phyloP scores from a whole-genome alignment of 106 monocot species.

The Dendrobium officinale region DNA sequence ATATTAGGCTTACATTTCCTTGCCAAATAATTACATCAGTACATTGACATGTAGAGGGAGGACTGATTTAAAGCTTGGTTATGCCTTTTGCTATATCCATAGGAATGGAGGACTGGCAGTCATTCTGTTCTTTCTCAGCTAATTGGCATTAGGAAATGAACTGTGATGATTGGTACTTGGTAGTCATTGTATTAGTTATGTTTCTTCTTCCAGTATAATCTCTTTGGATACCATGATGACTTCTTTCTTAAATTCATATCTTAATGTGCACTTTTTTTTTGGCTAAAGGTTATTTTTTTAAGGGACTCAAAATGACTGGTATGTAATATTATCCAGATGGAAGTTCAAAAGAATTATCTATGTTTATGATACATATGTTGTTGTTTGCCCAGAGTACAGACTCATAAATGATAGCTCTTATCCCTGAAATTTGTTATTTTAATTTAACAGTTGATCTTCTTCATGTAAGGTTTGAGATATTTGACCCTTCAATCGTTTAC shows the following conservation, averaged over 20 bases:
- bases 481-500: conserved; percentile 82
- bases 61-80: background rate
- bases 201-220: background rate
- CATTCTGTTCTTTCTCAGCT: background rate
- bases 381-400: background rate
- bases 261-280: background rate
- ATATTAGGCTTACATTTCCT: background rate
- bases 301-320: background rate
- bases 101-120: background rate
- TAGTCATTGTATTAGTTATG: background rate
- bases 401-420: background rate
- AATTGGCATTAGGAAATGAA: background rate
- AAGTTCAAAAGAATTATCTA: background rate
- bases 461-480: conserved; percentile 69
- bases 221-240: background rate
- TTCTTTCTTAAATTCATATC: background rate
- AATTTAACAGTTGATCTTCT: background rate
- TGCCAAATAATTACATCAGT: background rate
- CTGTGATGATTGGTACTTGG: background rate
- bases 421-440: background rate
- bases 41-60: background rate
- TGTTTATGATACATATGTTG: background rate
- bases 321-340: background rate
- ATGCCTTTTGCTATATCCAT: background rate
- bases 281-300: background rate